A percentile compares a stretch with the other conserved stretches of the same genome.
Conservation (phyloP, 345 rosid genomes). For the Jatropha curcas region DNA sequence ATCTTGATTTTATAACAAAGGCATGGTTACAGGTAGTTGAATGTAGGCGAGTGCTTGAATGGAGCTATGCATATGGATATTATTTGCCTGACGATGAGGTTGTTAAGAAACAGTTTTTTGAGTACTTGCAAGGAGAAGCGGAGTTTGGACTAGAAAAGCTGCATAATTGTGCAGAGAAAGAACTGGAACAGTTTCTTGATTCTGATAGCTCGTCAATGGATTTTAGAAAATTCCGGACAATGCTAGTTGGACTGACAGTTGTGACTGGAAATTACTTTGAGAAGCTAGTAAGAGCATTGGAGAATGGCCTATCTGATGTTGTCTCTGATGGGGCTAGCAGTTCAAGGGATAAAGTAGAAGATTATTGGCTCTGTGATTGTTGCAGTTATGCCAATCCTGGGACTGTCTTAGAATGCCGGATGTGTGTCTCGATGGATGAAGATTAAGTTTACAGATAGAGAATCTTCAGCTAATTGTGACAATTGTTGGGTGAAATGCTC, state of each 20-base stretch:
- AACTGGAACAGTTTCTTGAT: conserved; percentile 18
- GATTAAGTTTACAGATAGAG: background rate
- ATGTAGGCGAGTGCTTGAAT: conserved; percentile 34
- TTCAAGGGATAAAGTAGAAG: background rate
- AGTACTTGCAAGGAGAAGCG: conserved; percentile 46
- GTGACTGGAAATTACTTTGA: conserved; percentile 34
- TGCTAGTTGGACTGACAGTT: conserved; percentile 18
- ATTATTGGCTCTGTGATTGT: conserved; percentile 20
- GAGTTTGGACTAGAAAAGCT: conserved; percentile 36
- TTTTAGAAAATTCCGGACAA: conserved; percentile 19
- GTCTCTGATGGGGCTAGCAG: conserved; percentile 5
- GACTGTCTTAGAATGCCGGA: background rate
- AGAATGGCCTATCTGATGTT: conserved; percentile 43
- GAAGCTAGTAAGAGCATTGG: conserved; percentile 36
- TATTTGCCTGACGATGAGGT: conserved; percentile 17
- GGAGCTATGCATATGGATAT: conserved; percentile 44
- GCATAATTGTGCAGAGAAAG: conserved; percentile 36
- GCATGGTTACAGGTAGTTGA: conserved; percentile 41
- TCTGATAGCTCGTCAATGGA: background rate
- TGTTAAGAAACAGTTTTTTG: conserved; percentile 34
- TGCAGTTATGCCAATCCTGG: conserved; percentile 16
- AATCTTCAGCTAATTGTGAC: background rate
- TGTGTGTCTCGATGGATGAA: conserved; percentile 1
- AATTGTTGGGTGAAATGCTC: too few species aligned
- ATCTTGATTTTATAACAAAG: conserved; percentile 26